Evolutionary conservation across 2,329 filamentous ascomycete genomes (phyloP), one percentile per base, ranked within the genome.

Genomic region (Podosphaera fusca): DNA sequence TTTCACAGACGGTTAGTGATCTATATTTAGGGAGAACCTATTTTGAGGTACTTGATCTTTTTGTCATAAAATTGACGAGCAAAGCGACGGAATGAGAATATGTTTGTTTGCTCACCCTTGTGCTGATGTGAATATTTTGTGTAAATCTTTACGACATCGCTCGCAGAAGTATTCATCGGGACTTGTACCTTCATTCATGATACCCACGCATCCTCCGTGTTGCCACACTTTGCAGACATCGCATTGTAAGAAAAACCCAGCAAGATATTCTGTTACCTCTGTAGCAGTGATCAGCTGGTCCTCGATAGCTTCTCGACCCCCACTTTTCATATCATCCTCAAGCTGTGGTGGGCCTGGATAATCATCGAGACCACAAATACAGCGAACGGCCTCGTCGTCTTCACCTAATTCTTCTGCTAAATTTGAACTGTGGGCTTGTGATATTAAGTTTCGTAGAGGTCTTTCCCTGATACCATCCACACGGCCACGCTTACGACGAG

Each of bases 131-230:
- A 81, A 82, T 61, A 95, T 82, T 67, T 82, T 87, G 74, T 98
- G 92, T 56, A 94, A 76, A 68, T 95, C 88, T 67, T 88, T 88
- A 62, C 85, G 82, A 71, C 92, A 98, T 69, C 87, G 79, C 72
- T 98, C 92, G 71, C 92, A 98, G 68, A 92, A 98, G 73, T 98
- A 98, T 70, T 96, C 89, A 57, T 96, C 90, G 8, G 92, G 92
- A 62, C 87, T 90, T 68, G 85, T 83, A 63, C 86, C 84, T 70
- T 95, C 90, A 63, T 92, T 92, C 73, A 94, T 88, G 66, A 98
- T 95, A 59, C 92, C 90, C 59, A 98, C 90, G 67, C 92, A 98
- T 59, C 89, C 90, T 65, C 92, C 92, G 69, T 98, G 92, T 69
- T 98, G 92, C 92, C 90, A 98, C 61, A 96, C 92, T 69, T 94